These are phyloP conservation scores for Clonostachys byssicola DNA, from an alignment of 2,329 filamentous ascomycete species.

Conservation along the genomic window DNA sequence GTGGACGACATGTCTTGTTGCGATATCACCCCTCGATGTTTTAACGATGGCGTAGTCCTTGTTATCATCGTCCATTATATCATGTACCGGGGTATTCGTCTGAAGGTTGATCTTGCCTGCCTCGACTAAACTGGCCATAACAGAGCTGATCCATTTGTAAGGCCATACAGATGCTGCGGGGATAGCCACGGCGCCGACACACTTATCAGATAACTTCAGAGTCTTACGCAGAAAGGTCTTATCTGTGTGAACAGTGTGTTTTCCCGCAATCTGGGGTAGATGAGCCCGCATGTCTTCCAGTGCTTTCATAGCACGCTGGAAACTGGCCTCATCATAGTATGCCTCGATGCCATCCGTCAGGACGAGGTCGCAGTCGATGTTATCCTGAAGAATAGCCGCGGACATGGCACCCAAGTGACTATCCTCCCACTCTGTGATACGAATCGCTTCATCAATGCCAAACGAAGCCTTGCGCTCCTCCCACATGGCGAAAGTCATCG, in stretches of 20 bases:
- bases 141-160: too few species aligned
- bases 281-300: constrained; percentile 8
- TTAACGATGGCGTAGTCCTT: too few species aligned
- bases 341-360: constrained; percentile 32
- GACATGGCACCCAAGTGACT: constrained; percentile 18
- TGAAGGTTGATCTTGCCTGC: too few species aligned
- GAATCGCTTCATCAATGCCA: constrained; percentile 10
- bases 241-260: constrained; percentile 12
- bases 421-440: constrained; percentile 13
- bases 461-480: constrained; percentile 7
- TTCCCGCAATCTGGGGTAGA: constrained; percentile 5
- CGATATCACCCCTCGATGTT: too few species aligned
- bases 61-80: too few species aligned
- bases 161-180: too few species aligned
- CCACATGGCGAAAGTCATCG: constrained; percentile 9
- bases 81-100: too few species aligned
- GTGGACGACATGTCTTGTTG: too few species aligned
- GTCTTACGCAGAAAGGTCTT: too few species aligned
- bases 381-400: constrained; percentile 23
- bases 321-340: constrained; percentile 13
- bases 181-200: constrained; percentile 10
- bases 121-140: background rate
- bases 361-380: constrained; percentile 38
- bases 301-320: constrained; percentile 7
- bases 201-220: too few species aligned